These are phyloP conservation scores for Hypoxylon sp. DNA, from an alignment of 2,329 filamentous ascomycete genomes.

Conservation along the genomic window DNA sequence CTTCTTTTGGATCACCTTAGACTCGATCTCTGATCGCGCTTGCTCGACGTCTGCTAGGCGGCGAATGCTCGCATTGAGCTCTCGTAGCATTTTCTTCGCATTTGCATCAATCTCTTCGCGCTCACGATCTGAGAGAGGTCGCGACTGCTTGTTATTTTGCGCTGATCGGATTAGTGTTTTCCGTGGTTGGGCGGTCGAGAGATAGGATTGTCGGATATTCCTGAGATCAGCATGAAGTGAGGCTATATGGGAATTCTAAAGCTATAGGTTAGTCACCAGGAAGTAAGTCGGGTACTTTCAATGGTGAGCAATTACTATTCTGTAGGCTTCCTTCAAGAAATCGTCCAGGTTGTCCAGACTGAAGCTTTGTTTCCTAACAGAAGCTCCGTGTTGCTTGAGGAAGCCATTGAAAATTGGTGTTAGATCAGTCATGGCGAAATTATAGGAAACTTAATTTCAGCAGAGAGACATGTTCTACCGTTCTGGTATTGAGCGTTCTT, in stretches of 20 bases:
- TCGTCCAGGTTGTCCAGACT: slow-evolving; percentile 76
- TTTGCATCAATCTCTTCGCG: slow-evolving; percentile 90
- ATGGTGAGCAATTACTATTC: slow-evolving; percentile 75
- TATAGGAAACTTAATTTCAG: not conserved
- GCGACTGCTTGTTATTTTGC: slow-evolving; percentile 61
- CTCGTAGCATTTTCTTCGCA: slow-evolving; percentile 86
- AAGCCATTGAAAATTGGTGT: slow-evolving; percentile 79
- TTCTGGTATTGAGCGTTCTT: slow-evolving; percentile 17
- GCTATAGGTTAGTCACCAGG: slow-evolving; percentile 21
- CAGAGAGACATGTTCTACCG: slow-evolving; percentile 17
- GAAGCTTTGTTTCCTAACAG: slow-evolving; percentile 62
- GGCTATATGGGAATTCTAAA: slow-evolving; percentile 82
- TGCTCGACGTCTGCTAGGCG: slow-evolving; percentile 86
- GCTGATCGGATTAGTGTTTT: slow-evolving; percentile 65
- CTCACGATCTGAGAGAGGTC: slow-evolving; percentile 82
- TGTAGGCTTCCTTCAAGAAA: slow-evolving; percentile 94
- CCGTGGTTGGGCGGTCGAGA: slow-evolving; percentile 81
- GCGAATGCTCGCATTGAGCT: slow-evolving; percentile 85
- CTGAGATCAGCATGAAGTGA: slow-evolving; percentile 85
- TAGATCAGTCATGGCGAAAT: slow-evolving; percentile 69
- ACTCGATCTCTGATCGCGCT: slow-evolving; percentile 82
- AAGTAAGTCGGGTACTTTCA: not conserved
- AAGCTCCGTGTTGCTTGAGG: slow-evolving; percentile 71
- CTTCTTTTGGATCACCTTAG: slow-evolving; percentile 79
- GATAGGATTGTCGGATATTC: slow-evolving; percentile 89